Percentiles rank a stretch among this genome's conserved stretches.
phyloP scores from a whole-genome alignment of 176 grass and related monocot species.

The Carex littledalei region DNA sequence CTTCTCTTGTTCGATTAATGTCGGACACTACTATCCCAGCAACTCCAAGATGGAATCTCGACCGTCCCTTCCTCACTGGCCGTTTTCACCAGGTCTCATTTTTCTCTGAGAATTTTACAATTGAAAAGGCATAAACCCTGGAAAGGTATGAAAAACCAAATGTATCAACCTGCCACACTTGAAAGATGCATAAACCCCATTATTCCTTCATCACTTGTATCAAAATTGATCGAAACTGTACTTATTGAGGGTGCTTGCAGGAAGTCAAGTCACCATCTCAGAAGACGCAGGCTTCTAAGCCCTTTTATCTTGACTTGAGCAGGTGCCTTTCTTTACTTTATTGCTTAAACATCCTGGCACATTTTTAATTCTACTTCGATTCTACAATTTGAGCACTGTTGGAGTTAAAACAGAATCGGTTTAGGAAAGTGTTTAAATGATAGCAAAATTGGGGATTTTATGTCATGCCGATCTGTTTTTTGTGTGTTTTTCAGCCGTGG shows the following conservation, averaged over 20 bases:
- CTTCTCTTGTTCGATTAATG: neutral
- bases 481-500: conserved; percentile 44
- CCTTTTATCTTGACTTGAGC: conserved; percentile 56
- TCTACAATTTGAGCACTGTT: neutral
- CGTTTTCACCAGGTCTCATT: conserved; percentile 71
- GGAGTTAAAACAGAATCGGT: neutral
- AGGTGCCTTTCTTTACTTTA: conserved; percentile 28
- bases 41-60: conserved; percentile 80
- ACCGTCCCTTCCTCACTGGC: conserved; percentile 86
- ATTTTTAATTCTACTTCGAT: neutral
- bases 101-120: neutral
- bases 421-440: neutral
- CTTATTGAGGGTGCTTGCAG: conserved; percentile 24
- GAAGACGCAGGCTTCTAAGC: conserved; percentile 32
- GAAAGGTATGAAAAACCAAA: neutral
- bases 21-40: conserved; percentile 54
- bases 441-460: neutral
- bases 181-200: neutral
- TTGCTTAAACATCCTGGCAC: neutral
- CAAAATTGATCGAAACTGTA: neutral
- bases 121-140: neutral
- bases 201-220: neutral
- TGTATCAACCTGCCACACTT: neutral
- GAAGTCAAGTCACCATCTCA: conserved; percentile 52
- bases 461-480: neutral